Evolutionary conservation across 208 protist species (phyloP), one percentile per base, ranked within the genome.

Genomic region (Acanthamoeba lenticulata): DNA sequence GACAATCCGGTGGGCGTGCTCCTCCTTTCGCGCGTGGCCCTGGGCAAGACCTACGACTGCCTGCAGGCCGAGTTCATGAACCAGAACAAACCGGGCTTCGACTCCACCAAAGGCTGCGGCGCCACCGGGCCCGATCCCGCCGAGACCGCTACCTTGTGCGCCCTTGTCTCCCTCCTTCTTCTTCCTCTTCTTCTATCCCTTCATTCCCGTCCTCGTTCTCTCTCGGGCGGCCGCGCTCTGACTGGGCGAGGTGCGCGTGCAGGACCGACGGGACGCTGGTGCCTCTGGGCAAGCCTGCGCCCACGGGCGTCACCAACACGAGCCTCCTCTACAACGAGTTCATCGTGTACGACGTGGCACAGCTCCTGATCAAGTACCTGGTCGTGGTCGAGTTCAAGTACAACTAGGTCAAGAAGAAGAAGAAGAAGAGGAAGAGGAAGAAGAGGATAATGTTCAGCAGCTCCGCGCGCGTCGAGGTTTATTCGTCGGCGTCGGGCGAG

Each of bases 251-350:
- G 40, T 72, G 2, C 19, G n/a, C 4, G 1, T 5, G 4, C 45
- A 57, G 67, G 69, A 4, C 36, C 9, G 90, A 93, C n/a, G 90
- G 90, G 3, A 62, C 67, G 19, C 13, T 83, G 42, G 79, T 95
- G 32, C 94, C 94, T 27, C 55, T 94, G 32, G 94, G 91, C 13
- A 95, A 95, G 77, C 79, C 93, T 29, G 79, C 60, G 45, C 47
- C 94, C 6, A 77, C 83, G 9, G 88, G 86, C 40, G 44, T 38
- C 32, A 44, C 32, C 9, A 49, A 89, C n/a, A 85, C 42, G 4
- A 92, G 74, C n/a, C 90, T 95, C 13, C 91, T 94, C 40, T 96
- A 96, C 94, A 95, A 96, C 49, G 95, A 96, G 86, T 96, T 96
- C 52, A 96, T 96, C 95, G 95, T 96, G 11, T 96, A 96, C 44